Evolutionary conservation across 2,329 filamentous ascomycete genomes (phyloP).

Genomic region (Fusarium fujikuroi): DNA sequence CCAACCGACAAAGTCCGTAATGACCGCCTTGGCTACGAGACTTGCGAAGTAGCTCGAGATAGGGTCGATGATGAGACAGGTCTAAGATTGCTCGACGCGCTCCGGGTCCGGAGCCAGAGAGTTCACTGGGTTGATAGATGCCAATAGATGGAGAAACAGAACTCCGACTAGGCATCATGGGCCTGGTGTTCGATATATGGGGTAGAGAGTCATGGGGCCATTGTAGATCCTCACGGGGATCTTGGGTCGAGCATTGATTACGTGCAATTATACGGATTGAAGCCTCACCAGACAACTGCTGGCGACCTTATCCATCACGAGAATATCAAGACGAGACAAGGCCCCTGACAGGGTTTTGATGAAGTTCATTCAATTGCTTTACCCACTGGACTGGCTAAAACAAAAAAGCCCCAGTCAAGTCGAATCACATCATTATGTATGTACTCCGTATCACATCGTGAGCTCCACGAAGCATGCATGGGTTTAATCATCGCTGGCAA

Average conservation of each 20-base stretch:
- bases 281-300: slow-evolving; percentile 3
- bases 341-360: slow-evolving; percentile 11
- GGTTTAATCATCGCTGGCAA: slow-evolving; percentile 22
- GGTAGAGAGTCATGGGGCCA: slow-evolving; percentile 17
- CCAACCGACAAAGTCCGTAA: not conserved
- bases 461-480: slow-evolving; percentile 29
- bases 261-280: slow-evolving; percentile 4
- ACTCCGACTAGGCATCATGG: slow-evolving; percentile 8
- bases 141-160: slow-evolving; percentile 10
- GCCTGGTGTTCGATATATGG: not conserved
- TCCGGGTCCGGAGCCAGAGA: slow-evolving; percentile 7
- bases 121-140: slow-evolving; percentile 3
- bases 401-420: slow-evolving; percentile 21
- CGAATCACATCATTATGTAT: slow-evolving; percentile 17
- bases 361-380: slow-evolving; percentile 3
- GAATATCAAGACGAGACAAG: not conserved
- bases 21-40: slow-evolving; percentile 1
- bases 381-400: slow-evolving; percentile 24
- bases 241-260: slow-evolving; percentile 8
- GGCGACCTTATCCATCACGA: not conserved
- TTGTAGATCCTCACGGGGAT: slow-evolving; percentile 18
- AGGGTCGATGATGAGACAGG: slow-evolving; percentile 6
- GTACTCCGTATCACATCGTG: not conserved
- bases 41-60: slow-evolving; percentile 1
- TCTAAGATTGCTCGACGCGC: slow-evolving; percentile 13